Base-by-base conservation (phyloP, 108 stramenopile genomes). In the Bacterosira constricta region DNA sequence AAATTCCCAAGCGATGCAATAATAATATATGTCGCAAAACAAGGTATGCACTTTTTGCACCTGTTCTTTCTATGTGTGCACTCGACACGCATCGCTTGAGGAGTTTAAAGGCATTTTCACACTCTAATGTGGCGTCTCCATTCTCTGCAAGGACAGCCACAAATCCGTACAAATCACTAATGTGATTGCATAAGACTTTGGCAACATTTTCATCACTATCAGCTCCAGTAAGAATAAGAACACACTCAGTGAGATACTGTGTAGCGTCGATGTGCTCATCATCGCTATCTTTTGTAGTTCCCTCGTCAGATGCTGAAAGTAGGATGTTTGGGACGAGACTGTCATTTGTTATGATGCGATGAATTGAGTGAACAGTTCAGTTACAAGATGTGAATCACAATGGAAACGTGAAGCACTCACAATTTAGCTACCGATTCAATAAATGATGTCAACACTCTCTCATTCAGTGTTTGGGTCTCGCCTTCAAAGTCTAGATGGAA, bases 271-370 rank as follows among this genome's bases (percentile, higher is more conserved):
- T 25, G 57, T 49, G 17, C 11, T 70, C 49, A 36, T 69, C 47
- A 37, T 49, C 52, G 55, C 20, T 37, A 25, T 69, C 44, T 0
- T 63, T 18, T 17, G 6, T 37, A 37, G 49, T 3, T 13, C 15
- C 46, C 9, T 51, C 49, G 12, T 61, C 26, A 15, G 66, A 46
- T 38, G 65, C 34, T 37, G 49, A 65, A 9, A 79, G 34, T 3
- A 79, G 66, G 11, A 79, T 79, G 18, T 29, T 61, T 32, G 78
- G 78, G 18, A 79, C 42, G 9, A 79, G 78, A 49, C 73, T 75
- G 64, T n/a, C n/a, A n/a, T 52, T 36, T 10, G 5, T 18, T 29
- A 2, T 21, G 45, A 63, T 29, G 4, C 23, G 25, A 44, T 4
- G 26, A 13, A 26, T 62, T 35, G 17, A 21, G n/a, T 1, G 1